phyloP scores from a whole-genome alignment of 257 asterid genomes.

The Petunia secreta region DNA sequence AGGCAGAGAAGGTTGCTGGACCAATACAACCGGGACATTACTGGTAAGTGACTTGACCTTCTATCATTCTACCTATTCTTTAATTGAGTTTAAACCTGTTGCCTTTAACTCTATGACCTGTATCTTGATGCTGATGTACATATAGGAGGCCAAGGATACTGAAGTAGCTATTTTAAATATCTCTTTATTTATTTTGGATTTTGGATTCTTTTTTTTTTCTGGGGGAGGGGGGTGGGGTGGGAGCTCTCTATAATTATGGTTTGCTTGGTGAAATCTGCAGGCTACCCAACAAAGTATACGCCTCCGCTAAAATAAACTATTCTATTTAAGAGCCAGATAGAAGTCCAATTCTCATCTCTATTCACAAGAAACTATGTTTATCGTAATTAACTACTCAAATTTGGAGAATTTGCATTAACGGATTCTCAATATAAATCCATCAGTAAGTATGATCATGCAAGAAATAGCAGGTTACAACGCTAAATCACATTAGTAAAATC shows the following conservation, averaged over 20 bases:
- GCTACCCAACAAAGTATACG: too few relatives aligned
- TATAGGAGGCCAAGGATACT: constrained; percentile 9
- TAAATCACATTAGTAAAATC: constrained; percentile 7
- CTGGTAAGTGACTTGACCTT: constrained; percentile 56
- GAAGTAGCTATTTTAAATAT: background rate
- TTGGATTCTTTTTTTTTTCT: background rate
- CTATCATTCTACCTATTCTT: constrained; percentile 11
- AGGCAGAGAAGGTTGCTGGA: constrained; percentile 83
- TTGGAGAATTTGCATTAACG: background rate
- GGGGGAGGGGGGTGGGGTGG: too few relatives aligned
- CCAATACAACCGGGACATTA: constrained; percentile 81
- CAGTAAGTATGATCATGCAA: background rate
- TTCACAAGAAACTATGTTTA: background rate
- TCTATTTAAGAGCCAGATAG: too few relatives aligned
- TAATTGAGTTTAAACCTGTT: background rate
- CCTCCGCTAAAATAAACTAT: too few relatives aligned
- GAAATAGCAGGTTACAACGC: background rate
- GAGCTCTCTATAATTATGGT: background rate
- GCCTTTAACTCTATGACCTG: background rate
- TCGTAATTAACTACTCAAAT: background rate
- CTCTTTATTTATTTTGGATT: constrained; percentile 8
- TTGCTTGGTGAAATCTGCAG: background rate
- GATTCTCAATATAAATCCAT: constrained; percentile 2
- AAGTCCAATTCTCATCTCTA: background rate
- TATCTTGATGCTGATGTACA: constrained; percentile 16